Evolutionary conservation across 371 early-diverging fungal species (phyloP).

Genomic region (Mucor piriformis): DNA sequence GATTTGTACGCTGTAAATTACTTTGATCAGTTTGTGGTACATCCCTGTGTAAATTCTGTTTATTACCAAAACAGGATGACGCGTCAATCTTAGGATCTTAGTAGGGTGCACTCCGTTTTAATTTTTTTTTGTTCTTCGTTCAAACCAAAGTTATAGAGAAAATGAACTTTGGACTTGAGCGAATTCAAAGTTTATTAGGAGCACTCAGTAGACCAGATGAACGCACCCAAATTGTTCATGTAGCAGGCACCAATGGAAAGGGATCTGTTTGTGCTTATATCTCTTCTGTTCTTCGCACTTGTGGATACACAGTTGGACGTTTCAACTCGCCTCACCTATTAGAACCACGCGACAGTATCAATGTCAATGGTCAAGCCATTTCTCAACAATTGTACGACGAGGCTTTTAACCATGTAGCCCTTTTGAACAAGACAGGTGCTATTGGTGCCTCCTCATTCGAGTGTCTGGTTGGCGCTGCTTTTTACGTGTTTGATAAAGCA

Average conservation of each 20-base stretch:
- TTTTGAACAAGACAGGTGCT: constrained; percentile 26
- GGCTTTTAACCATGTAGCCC: constrained; percentile 32
- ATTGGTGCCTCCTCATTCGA: constrained; percentile 63
- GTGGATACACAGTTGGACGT: constrained; percentile 55
- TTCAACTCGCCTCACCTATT: constrained; percentile 84
- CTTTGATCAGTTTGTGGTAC: too few species aligned
- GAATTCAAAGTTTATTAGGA: constrained; percentile 62
- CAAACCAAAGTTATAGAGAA: too few species aligned
- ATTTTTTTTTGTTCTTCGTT: too few species aligned
- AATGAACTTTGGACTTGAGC: constrained; percentile 71
- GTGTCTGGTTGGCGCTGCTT: constrained; percentile 60
- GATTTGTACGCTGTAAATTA: too few species aligned
- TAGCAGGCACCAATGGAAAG: constrained; percentile 85
- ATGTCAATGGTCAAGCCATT: constrained; percentile 58
- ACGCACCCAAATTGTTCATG: constrained; percentile 65
- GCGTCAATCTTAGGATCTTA: too few species aligned
- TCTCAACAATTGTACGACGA: constrained; percentile 37
- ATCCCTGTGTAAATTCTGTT: too few species aligned
- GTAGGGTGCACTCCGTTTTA: too few species aligned
- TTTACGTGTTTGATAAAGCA: constrained; percentile 55
- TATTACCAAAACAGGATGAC: too few species aligned
- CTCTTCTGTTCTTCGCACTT: constrained; percentile 46
- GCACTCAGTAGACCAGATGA: constrained; percentile 63
- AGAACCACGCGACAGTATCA: constrained; percentile 66
- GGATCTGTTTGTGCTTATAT: constrained; percentile 75